Evolutionary conservation across 805 yeast genomes (phyloP), one percentile per base, ranked within the genome.

Genomic region (Spathaspora gorwiae): DNA sequence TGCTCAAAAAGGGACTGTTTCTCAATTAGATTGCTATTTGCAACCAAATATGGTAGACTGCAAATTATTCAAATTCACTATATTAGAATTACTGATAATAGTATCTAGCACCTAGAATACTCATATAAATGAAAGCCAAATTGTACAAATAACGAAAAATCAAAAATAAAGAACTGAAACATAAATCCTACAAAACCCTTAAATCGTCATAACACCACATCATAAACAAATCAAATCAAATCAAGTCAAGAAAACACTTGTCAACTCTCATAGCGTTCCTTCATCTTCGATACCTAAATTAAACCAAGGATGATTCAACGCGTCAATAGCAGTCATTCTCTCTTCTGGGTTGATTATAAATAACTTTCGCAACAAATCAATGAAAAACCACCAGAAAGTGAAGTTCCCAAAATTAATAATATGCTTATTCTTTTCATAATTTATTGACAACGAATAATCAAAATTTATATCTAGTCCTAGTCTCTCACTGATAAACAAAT

Each of bases 371-470:
- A 71, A 54, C 41, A 72, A 56, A 47, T 72, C 76, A 39, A 72
- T 66, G 61, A 90, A 90, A 64, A 77, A 78, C 71, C 79, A 85
- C 97, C 97, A 90, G 63, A 89, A 89, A 38, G 79, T 74, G 60
- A 84, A 84, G 45, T 81, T 79, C 37, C 84, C 85, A 55, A 72
- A 72, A 47, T 62, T 72, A 61, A 65, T 82, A 72, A 54, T 65
- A 46, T 65, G 62, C 49, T 61, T 64, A 47, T 70, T 68, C 47
- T 60, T 61, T 27, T 65, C 66, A 47, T 59, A 71, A 50, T 71
- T 72, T 34, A 56, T 59, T 43, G 69, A 66, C 37, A 71, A 55
- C 29, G 72, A 63, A 47, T 61, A 60, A 51, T 69, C 72, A 44
- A 65, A 64, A 53, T 72, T 57, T 35, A 72, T 69, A 35, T 64